Evolutionary conservation across 1,284 basidiomycete genomes (phyloP).

Genomic region (Irpex sp.): DNA sequence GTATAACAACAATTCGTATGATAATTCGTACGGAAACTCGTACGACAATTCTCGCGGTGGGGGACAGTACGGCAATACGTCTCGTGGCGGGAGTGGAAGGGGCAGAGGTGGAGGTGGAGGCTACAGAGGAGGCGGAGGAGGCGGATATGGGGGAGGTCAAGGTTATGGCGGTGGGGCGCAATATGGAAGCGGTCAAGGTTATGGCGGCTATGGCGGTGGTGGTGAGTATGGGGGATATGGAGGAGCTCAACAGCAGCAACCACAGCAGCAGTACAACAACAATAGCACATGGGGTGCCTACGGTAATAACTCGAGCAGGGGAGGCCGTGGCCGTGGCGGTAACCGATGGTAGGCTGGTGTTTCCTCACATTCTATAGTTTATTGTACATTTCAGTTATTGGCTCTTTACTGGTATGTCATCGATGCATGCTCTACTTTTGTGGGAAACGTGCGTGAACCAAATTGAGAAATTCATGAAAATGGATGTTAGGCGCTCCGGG

Average conservation of each 20-base stretch:
- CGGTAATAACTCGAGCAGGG: background rate
- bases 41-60: background rate
- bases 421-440: background rate
- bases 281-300: background rate
- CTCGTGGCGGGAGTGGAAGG: background rate
- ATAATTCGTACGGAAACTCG: background rate
- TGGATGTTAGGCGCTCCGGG: background rate
- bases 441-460: background rate
- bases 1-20: background rate
- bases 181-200: slow-evolving; percentile 18
- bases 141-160: slow-evolving; percentile 22
- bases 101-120: slow-evolving; percentile 19
- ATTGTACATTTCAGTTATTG: background rate
- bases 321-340: background rate
- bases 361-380: background rate
- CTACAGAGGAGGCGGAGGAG: slow-evolving; percentile 23
- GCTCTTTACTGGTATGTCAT: background rate
- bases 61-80: background rate
- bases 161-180: background rate
- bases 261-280: background rate
- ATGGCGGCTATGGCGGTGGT: slow-evolving; percentile 24
- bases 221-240: slow-evolving; percentile 25
- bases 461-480: too few species aligned
- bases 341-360: background rate
- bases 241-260: background rate